Percentiles rank a stretch among this genome's conserved stretches.
Conservation (phyloP, 2,329 filamentous ascomycete species). For the Verticillium klebahnii region DNA sequence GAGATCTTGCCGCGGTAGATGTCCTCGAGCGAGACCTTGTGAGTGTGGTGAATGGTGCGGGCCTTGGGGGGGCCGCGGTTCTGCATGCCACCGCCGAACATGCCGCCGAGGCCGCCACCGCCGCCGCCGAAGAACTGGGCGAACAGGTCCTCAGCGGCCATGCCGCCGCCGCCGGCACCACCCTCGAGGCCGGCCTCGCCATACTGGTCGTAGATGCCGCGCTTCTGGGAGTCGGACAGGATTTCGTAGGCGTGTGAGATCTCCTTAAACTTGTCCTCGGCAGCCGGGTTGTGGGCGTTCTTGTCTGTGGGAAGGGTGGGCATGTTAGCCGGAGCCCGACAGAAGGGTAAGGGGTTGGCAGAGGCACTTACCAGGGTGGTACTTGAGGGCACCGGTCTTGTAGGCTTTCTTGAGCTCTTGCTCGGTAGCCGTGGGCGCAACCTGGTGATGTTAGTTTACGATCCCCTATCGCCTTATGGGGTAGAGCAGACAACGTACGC, state of each 20-base stretch:
- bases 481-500: conserved; percentile 48
- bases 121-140: conserved; percentile 90
- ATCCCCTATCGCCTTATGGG: not conserved
- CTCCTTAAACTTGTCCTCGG: conserved; percentile 98
- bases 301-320: conserved; percentile 61
- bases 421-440: conserved; percentile 74
- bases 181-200: conserved; percentile 95
- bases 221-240: conserved; percentile 88
- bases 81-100: conserved; percentile 73
- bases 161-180: conserved; percentile 72
- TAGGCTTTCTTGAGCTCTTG: conserved; percentile 88
- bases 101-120: conserved; percentile 70
- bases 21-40: conserved; percentile 97
- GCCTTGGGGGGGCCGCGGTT: conserved; percentile 81
- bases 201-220: conserved; percentile 91
- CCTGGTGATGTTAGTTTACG: conserved; percentile 40
- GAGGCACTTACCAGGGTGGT: conserved; percentile 68
- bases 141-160: conserved; percentile 95
- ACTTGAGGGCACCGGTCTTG: conserved; percentile 77
- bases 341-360: not conserved
- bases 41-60: conserved; percentile 93
- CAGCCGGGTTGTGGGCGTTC: conserved; percentile 88
- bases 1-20: conserved; percentile 98
- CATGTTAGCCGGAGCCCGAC: conserved; percentile 8
- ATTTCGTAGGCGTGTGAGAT: conserved; percentile 94